phyloP scores from a whole-genome alignment of 345 rosid genomes.

The Reutealis trisperma region DNA sequence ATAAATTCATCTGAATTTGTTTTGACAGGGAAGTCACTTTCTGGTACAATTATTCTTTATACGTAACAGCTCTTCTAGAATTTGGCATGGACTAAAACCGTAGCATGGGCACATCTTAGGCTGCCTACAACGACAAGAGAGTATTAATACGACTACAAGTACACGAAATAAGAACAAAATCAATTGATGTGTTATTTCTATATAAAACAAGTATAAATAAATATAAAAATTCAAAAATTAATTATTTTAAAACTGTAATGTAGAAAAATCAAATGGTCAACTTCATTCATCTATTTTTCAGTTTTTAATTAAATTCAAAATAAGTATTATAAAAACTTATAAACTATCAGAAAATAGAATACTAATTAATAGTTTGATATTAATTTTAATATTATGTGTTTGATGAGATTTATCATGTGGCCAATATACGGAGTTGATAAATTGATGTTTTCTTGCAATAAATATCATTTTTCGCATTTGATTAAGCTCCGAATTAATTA shows the following conservation, averaged over 20 bases:
- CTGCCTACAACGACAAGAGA: background rate
- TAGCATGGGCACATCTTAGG: background rate
- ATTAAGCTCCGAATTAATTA: no score
- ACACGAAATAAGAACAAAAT: background rate
- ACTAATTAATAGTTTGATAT: background rate
- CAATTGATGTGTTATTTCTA: background rate
- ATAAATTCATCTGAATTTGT: background rate
- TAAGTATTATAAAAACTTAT: background rate
- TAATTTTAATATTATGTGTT: no score
- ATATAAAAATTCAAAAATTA: no score
- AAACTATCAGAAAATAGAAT: background rate
- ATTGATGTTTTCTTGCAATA: no score
- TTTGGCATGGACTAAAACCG: conserved; percentile 4
- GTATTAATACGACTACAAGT: background rate
- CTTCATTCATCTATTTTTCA: background rate
- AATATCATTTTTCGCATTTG: no score
- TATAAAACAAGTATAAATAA: no score
- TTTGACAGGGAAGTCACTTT: background rate
- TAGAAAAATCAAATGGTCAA: background rate
- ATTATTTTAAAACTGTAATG: no score
- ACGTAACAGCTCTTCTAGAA: background rate
- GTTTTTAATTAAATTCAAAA: background rate
- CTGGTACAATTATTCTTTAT: background rate
- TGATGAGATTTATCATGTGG: no score
- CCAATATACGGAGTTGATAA: no score